Evolutionary conservation across 805 yeast species (phyloP).

Genomic region (Pichia pseudocactophila): DNA sequence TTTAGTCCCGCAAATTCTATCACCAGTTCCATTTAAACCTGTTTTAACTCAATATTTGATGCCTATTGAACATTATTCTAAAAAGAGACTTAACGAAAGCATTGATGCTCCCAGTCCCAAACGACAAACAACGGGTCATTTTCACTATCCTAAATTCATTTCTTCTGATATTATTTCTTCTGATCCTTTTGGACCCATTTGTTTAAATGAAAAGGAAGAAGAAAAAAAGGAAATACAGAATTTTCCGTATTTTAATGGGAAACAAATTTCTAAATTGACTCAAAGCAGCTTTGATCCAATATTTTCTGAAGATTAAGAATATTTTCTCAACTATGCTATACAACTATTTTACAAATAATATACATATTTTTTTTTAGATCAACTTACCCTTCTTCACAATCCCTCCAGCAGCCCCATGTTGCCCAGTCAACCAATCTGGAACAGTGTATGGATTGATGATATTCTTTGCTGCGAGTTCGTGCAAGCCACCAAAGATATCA

Average conservation of each 20-base stretch:
- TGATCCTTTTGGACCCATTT: not conserved
- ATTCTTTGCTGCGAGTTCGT: conserved; percentile 47
- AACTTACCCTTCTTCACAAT: conserved; percentile 32
- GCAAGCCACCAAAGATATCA: conserved; percentile 74
- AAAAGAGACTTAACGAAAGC: too few relatives aligned
- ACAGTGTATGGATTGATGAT: conserved; percentile 43
- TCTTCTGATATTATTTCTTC: not conserved
- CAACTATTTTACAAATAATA: not conserved
- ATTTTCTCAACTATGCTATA: too few relatives aligned
- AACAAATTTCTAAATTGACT: not conserved
- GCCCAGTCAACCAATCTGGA: conserved; percentile 78
- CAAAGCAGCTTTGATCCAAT: not conserved
- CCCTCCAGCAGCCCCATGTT: conserved; percentile 51
- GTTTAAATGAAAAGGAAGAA: not conserved
- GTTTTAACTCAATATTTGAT: too few relatives aligned
- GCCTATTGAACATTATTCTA: too few relatives aligned
- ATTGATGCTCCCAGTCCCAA: too few relatives aligned
- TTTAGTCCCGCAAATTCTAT: too few relatives aligned
- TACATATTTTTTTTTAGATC: not conserved
- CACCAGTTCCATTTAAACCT: too few relatives aligned
- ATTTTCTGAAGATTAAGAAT: not conserved
- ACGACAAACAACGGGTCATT: too few relatives aligned
- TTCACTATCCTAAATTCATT: not conserved
- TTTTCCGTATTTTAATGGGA: not conserved
- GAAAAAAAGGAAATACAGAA: not conserved